Evolutionary conservation across 2,329 filamentous ascomycete species (phyloP), one percentile per base, ranked within the genome.

Genomic region (Pochonia chlamydosporia): DNA sequence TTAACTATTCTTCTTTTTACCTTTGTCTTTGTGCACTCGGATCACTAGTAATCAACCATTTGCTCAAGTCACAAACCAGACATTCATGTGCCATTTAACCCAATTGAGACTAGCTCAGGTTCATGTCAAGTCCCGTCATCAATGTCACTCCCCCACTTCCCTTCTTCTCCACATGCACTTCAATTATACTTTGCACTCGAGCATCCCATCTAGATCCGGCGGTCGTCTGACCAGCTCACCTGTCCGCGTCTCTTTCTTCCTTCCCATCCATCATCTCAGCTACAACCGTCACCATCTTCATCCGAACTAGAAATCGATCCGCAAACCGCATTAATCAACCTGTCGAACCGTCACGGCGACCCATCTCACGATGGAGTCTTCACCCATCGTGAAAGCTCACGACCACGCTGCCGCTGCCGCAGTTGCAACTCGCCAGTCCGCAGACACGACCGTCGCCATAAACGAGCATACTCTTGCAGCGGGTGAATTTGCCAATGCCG

Each of bases 401-500:
- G 85, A 92, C 56, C 90, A 96, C 69, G 91, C 89, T 43, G 83
- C 84, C 59, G 91, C 88, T 59, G 91, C 88, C 59, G 91, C 92
- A 37, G 84, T 88, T 21, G 76, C 84, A 21, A 89, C 91, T 47
- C 84, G 76, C 21, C 82, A 90, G 59, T 83, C 87, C 40, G 75
- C 74, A 47, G 83, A 93, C 62, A 88, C 88, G 47, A 85, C 85
- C 6, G 83, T 88, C 41, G 92, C 92, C 52, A 87, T 90, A 60
- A 87, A 86, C 60, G 88, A 96, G 65, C 92, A 97, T 68, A 84
- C 91, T 45, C 75, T 87, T 48, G 93, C 93, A 31, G 92, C 93
- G 2, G 85, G 84, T 53, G 89, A 96, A 63, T 97, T 96, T 64
- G 84, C 89, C 51, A 84, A 85, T 51, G 91, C 90, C 25, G 84